A percentile compares a stretch with the other conserved stretches of the same genome.
These are phyloP conservation scores for Trifolium fragiferum DNA, from an alignment of 306 rosid species.

Conservation along the genomic window DNA sequence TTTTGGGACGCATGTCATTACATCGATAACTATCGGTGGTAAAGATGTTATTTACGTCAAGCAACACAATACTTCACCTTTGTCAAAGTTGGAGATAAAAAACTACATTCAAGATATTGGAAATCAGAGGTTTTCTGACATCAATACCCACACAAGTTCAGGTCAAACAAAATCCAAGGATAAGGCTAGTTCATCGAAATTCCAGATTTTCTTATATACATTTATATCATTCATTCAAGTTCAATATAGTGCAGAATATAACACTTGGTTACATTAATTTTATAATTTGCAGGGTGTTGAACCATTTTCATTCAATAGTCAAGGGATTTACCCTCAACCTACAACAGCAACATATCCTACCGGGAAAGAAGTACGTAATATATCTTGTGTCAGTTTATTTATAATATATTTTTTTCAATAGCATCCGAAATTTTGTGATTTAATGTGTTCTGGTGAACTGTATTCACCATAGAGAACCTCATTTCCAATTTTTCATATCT, in stretches of 20 bases:
- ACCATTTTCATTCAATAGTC: conserved; percentile 72
- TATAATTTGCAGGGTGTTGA: conserved; percentile 65
- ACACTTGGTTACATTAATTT: conserved; percentile 10
- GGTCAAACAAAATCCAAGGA: conserved; percentile 71
- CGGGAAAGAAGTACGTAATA: conserved; percentile 76
- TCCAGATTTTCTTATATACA: conserved; percentile 12
- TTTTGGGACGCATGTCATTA: conserved; percentile 86
- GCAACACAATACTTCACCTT: conserved; percentile 77
- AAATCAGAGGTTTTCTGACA: conserved; percentile 74
- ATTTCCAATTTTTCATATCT: neutral
- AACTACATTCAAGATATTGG: conserved; percentile 77
- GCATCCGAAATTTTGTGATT: neutral
- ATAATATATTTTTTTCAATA: neutral
- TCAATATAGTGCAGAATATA: conserved; percentile 22
- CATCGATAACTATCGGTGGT: conserved; percentile 87
- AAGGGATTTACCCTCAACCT: conserved; percentile 93
- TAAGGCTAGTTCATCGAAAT: conserved; percentile 67
- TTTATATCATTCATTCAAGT: conserved; percentile 9
- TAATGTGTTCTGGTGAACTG: neutral
- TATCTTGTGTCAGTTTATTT: conserved; percentile 6
- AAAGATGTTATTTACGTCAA: conserved; percentile 84
- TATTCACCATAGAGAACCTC: neutral
- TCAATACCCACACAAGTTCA: conserved; percentile 58
- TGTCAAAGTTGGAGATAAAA: conserved; percentile 77
- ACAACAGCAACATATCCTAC: conserved; percentile 61